Evolutionary conservation across 2,329 filamentous ascomycete genomes (phyloP).

Genomic region (Fusarium sp.): DNA sequence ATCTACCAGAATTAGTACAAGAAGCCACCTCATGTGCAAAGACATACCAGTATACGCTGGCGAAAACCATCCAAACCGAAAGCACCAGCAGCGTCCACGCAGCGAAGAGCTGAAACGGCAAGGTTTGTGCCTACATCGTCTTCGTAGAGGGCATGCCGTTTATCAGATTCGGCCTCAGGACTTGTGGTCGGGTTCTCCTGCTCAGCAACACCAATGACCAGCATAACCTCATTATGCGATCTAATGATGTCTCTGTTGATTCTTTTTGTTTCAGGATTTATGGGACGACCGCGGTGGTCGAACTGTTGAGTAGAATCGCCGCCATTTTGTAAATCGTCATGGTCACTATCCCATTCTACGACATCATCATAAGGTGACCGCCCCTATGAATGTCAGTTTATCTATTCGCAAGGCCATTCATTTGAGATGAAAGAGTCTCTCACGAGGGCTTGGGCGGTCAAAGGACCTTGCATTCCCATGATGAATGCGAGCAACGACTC

Average conservation of each 20-base stretch:
- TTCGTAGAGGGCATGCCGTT: slow-evolving; percentile 61
- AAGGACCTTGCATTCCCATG: slow-evolving; percentile 67
- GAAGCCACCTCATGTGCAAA: not conserved
- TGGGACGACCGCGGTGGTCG: slow-evolving; percentile 66
- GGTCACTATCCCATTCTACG: slow-evolving; percentile 58
- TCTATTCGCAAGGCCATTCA: not conserved
- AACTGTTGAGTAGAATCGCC: slow-evolving; percentile 59
- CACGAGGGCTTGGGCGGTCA: slow-evolving; percentile 69
- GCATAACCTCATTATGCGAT: slow-evolving; percentile 73
- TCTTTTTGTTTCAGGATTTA: slow-evolving; percentile 65
- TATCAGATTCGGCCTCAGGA: slow-evolving; percentile 56
- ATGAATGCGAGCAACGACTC: slow-evolving; percentile 27
- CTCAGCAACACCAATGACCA: slow-evolving; percentile 71
- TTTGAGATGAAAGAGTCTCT: slow-evolving; percentile 34
- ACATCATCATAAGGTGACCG: slow-evolving; percentile 71
- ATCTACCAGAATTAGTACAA: slow-evolving; percentile 54
- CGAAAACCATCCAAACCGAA: slow-evolving; percentile 67
- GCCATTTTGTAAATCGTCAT: slow-evolving; percentile 43
- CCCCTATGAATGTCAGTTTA: slow-evolving; percentile 56
- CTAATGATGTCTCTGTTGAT: slow-evolving; percentile 69
- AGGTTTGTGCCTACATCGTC: slow-evolving; percentile 58
- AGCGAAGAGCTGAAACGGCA: slow-evolving; percentile 50
- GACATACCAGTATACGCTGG: slow-evolving; percentile 64
- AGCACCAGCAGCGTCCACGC: slow-evolving; percentile 57
- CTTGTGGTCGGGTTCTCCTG: slow-evolving; percentile 61